Evolutionary conservation across 306 rosid species (phyloP).

Genomic region (Clitoria ternatea): DNA sequence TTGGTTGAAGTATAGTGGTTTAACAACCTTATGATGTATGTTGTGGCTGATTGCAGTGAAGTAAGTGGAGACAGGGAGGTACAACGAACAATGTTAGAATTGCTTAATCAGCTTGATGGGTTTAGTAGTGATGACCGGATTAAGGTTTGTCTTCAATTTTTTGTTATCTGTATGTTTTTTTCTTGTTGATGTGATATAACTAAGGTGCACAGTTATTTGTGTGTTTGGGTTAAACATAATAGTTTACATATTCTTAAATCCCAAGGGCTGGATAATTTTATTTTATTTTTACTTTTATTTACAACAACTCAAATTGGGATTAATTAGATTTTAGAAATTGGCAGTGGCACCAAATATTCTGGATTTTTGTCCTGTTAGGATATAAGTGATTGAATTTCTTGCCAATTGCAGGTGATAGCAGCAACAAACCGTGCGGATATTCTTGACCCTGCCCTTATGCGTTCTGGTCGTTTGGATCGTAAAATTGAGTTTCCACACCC

Average conservation of each 20-base stretch:
- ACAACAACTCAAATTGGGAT: neutral
- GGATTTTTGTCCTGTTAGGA: neutral
- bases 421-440: conserved; percentile 98
- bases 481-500: conserved; percentile 99
- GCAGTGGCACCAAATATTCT: neutral
- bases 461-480: conserved; percentile 98
- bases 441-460: conserved; percentile 97
- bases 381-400: neutral
- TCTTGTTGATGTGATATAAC: neutral
- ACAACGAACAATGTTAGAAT: conserved; percentile 91
- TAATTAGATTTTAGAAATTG: neutral
- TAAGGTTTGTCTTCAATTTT: conserved; percentile 51
- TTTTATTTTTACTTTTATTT: neutral
- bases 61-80: conserved; percentile 98
- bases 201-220: neutral
- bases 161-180: neutral
- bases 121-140: conserved; percentile 90
- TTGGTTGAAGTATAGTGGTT: neutral
- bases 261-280: neutral
- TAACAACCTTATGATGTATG: conserved; percentile 22
- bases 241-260: neutral
- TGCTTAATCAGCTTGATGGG: conserved; percentile 97
- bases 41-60: conserved; percentile 56
- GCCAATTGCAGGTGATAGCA: conserved; percentile 73
- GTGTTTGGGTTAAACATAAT: neutral